These are phyloP conservation scores for Fusarium sp. DNA, from an alignment of 2,329 filamentous ascomycete species.

Conservation along the genomic window DNA sequence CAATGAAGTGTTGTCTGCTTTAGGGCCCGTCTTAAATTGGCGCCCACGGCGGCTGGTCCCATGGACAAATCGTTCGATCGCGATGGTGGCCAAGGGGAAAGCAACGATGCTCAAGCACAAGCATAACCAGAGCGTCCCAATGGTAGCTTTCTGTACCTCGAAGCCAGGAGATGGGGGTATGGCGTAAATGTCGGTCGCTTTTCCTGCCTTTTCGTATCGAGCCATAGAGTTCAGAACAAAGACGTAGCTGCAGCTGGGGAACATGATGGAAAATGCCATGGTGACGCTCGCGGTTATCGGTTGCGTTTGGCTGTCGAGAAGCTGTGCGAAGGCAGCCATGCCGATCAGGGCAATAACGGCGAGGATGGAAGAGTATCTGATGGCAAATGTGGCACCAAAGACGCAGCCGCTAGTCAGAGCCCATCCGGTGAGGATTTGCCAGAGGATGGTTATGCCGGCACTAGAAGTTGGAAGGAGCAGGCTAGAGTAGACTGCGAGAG, in stretches of 20 bases:
- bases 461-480: constrained; percentile 48
- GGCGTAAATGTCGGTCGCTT: neutral
- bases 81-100: neutral
- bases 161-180: neutral
- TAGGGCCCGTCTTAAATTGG: neutral
- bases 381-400: constrained; percentile 60
- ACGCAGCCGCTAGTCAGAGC: constrained; percentile 74
- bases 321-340: neutral
- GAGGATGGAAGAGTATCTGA: constrained; percentile 12
- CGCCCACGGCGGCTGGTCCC: neutral
- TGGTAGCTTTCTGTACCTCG: neutral
- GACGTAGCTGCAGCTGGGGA: neutral
- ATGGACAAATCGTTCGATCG: neutral
- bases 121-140: neutral
- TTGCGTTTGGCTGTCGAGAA: neutral
- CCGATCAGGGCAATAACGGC: neutral
- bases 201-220: neutral
- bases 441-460: constrained; percentile 51
- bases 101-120: neutral
- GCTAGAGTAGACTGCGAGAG: constrained; percentile 53
- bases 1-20: constrained; percentile 37
- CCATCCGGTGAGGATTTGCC: constrained; percentile 61
- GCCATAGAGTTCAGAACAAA: neutral
- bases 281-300: neutral
- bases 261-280: neutral